Base-by-base conservation (phyloP, 495 filamentous ascomycete species). In the Xylaria flabelliformis region DNA sequence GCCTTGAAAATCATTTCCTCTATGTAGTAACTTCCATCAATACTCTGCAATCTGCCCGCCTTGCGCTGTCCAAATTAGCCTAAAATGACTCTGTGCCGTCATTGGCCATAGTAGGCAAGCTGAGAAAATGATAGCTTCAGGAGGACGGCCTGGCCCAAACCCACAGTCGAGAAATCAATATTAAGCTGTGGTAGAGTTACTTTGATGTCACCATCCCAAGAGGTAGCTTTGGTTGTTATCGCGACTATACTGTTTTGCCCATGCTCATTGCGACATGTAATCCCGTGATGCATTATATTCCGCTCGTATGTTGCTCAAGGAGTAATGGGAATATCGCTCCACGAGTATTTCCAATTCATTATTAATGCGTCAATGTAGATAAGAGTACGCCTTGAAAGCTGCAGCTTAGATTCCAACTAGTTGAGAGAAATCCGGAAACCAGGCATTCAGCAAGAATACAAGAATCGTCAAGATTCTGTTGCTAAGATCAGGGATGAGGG, bases 311-410 rank as follows among this genome's bases (percentile, higher is more conserved):
- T 39, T 3, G 9, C 9, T 51, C 39, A 7, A 12, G 3, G 29
- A 26, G 15, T 39, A 9, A 7, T 7, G 34, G 34, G 44, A 42
- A 42, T 42, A 26, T 24, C 21, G 39, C 36, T 19, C 50, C n/a
- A 1, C 64, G 10, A 42, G 32, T 21, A 56, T 67, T 67, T 67
- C 10, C 48, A 67, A 67, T 67, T 56, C 50, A 67, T 67, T 67
- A 67, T 42, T 67, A 55, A 67, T 67, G 34, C 1, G 3, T n/a
- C 0, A 42, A 12, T 15, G 42, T 34, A 56, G 50, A 41, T 61
- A 36, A 15, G n/a, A 42, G 13, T 42, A 21, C 9, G 19, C 53
- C 46, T 10, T 13, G 13, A 8, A 8, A 26, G 5, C 64, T 51
- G 24, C 19, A 13, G 24, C 24, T n/a, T 2, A 48, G 44, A 34